Base-by-base conservation (phyloP, 805 yeast species). In the Jamesozyma rosinii region DNA sequence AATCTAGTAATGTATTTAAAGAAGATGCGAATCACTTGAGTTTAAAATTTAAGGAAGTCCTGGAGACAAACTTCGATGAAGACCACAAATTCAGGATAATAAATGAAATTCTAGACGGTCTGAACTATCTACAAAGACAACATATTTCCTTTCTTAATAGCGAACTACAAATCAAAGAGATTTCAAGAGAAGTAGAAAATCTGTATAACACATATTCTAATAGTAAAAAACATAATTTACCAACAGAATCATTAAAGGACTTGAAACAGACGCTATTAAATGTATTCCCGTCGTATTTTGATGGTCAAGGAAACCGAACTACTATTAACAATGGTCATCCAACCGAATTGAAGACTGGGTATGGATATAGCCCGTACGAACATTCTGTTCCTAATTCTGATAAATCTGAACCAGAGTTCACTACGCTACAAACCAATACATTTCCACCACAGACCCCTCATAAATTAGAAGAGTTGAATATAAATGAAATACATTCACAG, bases 71-170 rank as follows among this genome's bases (percentile, higher is more conserved):
- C 8, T 35, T 35, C 17, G 41, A 44, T 19, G 47, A 51, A 34
- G 49, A 46, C 20, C 31, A 35, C 20, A 47, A 42, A 33, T 36
- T 45, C 9, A 37, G 40, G 11, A 17, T 48, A 17, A 38, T 58
- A 35, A 41, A 41, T 14, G 45, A 46, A 10, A 44, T 57, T 3
- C 39, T 58, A 24, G 48, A 51, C 26, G 52, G 52, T 26, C 27
- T 58, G 11, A 44, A 36, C 9, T 51, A 49, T 35, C 38, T 52
- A 6, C 50, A 49, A 26, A 49, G 54, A 36, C 59, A 55, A 36
- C 50, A 50, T 18, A 44, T 48, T 14, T 49, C 55, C 1, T 40
- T 55, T n/a, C 40, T 58, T 22, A 58, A 57, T 37, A 49, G 55
- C 17, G 61, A 58, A 35, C 41, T 57, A 19, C 51, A 41, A 33